A percentile compares a stretch with the other conserved stretches of the same genome.
phyloP scores from a whole-genome alignment of 139 green algal species.

The Trebouxia sp. region DNA sequence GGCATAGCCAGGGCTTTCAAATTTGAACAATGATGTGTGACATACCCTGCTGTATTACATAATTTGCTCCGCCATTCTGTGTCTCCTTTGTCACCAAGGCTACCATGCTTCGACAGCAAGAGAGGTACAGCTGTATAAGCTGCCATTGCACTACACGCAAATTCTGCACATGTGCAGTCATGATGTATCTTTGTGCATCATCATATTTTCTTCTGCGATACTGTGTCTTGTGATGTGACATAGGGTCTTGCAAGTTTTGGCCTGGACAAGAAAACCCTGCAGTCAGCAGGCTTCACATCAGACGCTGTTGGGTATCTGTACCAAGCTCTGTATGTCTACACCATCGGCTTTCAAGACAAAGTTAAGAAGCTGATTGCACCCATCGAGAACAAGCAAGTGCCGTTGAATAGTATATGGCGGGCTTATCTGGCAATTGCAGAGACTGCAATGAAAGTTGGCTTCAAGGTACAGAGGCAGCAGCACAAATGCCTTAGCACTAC shows the following conservation, averaged over 20 bases:
- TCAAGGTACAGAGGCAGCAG: not conserved
- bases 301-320: not conserved
- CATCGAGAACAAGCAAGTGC: not conserved
- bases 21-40: too few relatives aligned
- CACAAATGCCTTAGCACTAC: too few relatives aligned
- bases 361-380: not conserved
- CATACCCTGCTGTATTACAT: too few relatives aligned
- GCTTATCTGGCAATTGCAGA: conserved; percentile 16
- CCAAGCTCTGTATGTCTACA: conserved; percentile 4
- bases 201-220: not conserved
- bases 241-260: conserved; percentile 17
- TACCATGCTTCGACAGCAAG: too few relatives aligned
- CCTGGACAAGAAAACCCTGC: conserved; percentile 23
- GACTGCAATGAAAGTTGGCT: conserved; percentile 7
- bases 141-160: too few relatives aligned
- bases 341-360: conserved; percentile 24
- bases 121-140: too few relatives aligned
- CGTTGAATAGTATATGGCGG: conserved; percentile 20
- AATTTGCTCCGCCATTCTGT: too few relatives aligned
- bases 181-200: too few relatives aligned
- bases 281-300: not conserved
- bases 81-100: too few relatives aligned
- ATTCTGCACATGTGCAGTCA: too few relatives aligned
- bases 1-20: too few relatives aligned
- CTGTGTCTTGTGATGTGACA: not conserved